Conservation (phyloP, 2,329 filamentous ascomycete species). For the Ilyonectria sp. region DNA sequence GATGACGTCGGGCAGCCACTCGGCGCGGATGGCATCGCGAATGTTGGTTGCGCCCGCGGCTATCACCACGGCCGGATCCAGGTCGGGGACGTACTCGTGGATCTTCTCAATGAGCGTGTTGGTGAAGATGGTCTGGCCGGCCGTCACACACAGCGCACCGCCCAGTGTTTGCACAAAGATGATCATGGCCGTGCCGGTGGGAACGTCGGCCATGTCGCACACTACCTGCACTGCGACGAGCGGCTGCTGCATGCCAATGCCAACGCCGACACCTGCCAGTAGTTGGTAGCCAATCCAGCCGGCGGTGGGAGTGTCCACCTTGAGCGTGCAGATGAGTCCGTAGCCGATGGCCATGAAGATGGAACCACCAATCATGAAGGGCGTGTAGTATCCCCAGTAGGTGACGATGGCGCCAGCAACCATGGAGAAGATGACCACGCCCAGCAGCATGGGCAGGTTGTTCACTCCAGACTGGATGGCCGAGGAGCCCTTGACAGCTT, state of each 20-base stretch:
- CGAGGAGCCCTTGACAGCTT: constrained; percentile 58
- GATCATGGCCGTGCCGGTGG: constrained; percentile 56
- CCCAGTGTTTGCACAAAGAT: constrained; percentile 56
- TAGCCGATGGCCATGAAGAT: constrained; percentile 55
- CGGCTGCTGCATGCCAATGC: constrained; percentile 61
- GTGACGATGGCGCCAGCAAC: constrained; percentile 54
- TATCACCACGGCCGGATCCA: constrained; percentile 54
- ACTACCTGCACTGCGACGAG: constrained; percentile 61
- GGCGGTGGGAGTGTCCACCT: constrained; percentile 49
- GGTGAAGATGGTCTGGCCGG: constrained; percentile 65
- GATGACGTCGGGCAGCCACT: constrained; percentile 53
- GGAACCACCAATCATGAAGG: constrained; percentile 57
- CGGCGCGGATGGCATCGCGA: constrained; percentile 47
- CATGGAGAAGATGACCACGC: constrained; percentile 54
- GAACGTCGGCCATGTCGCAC: constrained; percentile 47
- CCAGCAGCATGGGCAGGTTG: constrained; percentile 59
- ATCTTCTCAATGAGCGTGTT: constrained; percentile 61
- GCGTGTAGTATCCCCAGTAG: constrained; percentile 61
- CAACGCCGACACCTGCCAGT: constrained; percentile 53
- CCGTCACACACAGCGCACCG: constrained; percentile 63
- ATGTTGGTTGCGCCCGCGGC: constrained; percentile 56
- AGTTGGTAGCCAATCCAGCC: constrained; percentile 63
- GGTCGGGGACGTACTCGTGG: constrained; percentile 50
- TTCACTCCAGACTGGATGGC: constrained; percentile 58
- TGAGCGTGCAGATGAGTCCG: constrained; percentile 61